Evolutionary conservation across 345 rosid species (phyloP).

Genomic region (Salix caprea): DNA sequence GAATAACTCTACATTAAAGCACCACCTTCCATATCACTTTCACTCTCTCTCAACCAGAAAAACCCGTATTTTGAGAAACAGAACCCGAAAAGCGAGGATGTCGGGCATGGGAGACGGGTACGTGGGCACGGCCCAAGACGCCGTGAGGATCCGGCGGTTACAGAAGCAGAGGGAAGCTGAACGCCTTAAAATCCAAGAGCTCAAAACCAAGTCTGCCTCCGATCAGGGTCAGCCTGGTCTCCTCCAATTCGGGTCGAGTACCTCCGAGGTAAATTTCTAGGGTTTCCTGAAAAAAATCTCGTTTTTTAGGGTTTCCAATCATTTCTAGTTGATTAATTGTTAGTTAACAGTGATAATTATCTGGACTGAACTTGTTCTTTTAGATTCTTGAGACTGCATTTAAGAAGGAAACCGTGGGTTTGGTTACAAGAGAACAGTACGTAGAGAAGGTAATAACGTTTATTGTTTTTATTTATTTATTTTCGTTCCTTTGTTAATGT

Average conservation of each 20-base stretch:
- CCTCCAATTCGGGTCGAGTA: constrained; percentile 92
- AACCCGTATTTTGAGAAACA: not conserved
- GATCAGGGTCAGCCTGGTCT: constrained; percentile 85
- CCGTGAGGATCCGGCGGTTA: constrained; percentile 91
- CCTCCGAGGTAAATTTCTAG: constrained; percentile 62
- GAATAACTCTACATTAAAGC: not conserved
- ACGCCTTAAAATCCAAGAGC: constrained; percentile 92
- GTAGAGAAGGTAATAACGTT: constrained; percentile 81
- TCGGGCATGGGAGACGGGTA: constrained; percentile 99
- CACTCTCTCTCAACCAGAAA: not conserved
- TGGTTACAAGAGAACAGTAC: constrained; percentile 94
- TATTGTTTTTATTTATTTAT: not conserved
- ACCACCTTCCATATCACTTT: not conserved
- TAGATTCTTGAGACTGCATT: constrained; percentile 97
- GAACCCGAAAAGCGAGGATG: constrained; percentile 41
- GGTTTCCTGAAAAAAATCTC: not conserved
- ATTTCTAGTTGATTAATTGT: not conserved
- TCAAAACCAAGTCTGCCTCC: constrained; percentile 81
- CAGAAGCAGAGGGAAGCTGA: constrained; percentile 99
- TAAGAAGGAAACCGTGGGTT: constrained; percentile 96
- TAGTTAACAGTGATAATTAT: not conserved
- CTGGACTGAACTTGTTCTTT: not conserved
- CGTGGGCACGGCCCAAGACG: constrained; percentile 98
- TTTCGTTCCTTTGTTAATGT: not conserved
- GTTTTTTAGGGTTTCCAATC: not conserved